Base-by-base conservation (phyloP, 495 filamentous ascomycete genomes). In the Penicillium paxilli region DNA sequence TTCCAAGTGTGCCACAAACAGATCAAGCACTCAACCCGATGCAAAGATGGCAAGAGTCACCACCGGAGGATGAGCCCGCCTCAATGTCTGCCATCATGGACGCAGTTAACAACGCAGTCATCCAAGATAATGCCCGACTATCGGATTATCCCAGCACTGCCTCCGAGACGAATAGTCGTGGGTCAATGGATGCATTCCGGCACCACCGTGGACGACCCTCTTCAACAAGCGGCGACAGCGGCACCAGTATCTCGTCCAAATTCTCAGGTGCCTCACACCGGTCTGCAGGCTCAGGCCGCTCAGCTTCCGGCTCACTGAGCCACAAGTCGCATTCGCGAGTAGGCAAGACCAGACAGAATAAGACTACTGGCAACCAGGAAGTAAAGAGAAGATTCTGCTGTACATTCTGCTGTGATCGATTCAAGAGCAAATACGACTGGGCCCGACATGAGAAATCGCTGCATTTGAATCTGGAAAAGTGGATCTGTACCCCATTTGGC, bases 381-480 rank as follows among this genome's bases (percentile, higher is more conserved):
- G 49, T 44, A 8, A 47, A 35, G 2, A 55, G 64, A 12, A 42
- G 47, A 11, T 67, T 58, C 32, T 60, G 62, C 16, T 92, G 89
- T 65, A 92, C 88, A 4, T 92, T 92, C 71, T 92, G 89, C 66
- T 88, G 86, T 5, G 87, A 91, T 51, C 84, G 77, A 1, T 92
- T 91, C 73, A 83, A 85, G 55, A 88, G 80, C 30, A 92, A 91
- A 58, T 88, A 90, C 64, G 88, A 92, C 67, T 92, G 88, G 88
- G 80, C 84, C 51, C 76, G 88, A 35, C 89, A 92, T 65, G 88
- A 92, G 65, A 92, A 91, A 56, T 86, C 87, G 1, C 71, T 91
- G n/a, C 89, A 92, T 66, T 62, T 92, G 35, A 86, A 82, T 12
- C 78, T 91, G 0, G 88, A 91, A 62, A 81, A 82, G 20, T 92